These are phyloP conservation scores for Hypoxylon lienhwacheense DNA, from an alignment of 495 filamentous ascomycete genomes.

Conservation along the genomic window DNA sequence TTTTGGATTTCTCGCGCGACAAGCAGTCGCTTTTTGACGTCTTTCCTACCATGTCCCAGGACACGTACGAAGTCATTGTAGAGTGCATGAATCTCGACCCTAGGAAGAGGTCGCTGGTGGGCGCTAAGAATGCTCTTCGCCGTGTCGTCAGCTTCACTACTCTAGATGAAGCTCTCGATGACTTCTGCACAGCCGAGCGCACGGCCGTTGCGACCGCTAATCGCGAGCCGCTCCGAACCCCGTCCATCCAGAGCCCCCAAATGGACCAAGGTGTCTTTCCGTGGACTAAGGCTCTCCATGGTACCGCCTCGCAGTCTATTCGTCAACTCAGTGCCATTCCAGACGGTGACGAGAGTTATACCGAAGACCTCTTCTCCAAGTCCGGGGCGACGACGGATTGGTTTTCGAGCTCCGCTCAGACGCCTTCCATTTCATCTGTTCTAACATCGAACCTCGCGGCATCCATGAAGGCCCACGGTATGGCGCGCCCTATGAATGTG, in stretches of 20 bases:
- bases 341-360: constrained; percentile 71
- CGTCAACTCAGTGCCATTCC: constrained; percentile 88
- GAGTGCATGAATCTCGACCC: constrained; percentile 90
- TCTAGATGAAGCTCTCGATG: constrained; percentile 79
- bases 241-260: constrained; percentile 87
- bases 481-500: constrained; percentile 47
- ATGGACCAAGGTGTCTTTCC: constrained; percentile 82
- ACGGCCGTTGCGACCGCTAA: constrained; percentile 75
- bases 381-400: constrained; percentile 75
- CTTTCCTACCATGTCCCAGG: constrained; percentile 97
- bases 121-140: constrained; percentile 72
- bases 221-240: constrained; percentile 93
- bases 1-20: constrained; percentile 87
- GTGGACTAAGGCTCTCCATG: constrained; percentile 89
- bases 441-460: constrained; percentile 74
- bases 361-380: constrained; percentile 85
- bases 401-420: constrained; percentile 67
- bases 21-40: constrained; percentile 96
- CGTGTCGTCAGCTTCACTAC: constrained; percentile 90
- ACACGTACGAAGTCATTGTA: constrained; percentile 89
- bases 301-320: constrained; percentile 68
- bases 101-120: constrained; percentile 77
- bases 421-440: constrained; percentile 77
- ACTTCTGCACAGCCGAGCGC: constrained; percentile 86
- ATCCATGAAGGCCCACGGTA: constrained; percentile 62